Evolutionary conservation across 2,329 filamentous ascomycete species (phyloP).

Genomic region (Laburnicola sp.): DNA sequence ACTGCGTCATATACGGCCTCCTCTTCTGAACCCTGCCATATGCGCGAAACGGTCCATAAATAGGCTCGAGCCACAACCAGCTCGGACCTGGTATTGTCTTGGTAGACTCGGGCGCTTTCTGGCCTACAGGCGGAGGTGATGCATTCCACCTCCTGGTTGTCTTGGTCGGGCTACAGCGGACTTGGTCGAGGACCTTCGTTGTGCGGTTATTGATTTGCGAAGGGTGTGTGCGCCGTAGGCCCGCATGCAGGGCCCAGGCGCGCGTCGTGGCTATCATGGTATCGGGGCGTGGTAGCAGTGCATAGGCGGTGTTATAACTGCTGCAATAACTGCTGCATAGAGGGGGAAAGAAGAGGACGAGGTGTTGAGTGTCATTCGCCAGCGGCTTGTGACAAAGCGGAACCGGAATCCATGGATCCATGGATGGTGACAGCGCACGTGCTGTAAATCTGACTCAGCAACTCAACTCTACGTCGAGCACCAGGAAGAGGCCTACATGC

Average conservation of each 20-base stretch:
- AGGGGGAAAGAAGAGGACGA: conserved; percentile 3
- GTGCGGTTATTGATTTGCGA: conserved; percentile 2
- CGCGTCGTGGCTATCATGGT: conserved; percentile 36
- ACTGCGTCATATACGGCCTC: conserved; percentile 77
- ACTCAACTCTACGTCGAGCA: too few species aligned
- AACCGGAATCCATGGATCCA: too few species aligned
- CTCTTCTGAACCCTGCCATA: conserved; percentile 73
- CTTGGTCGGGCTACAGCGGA: conserved; percentile 4
- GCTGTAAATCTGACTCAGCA: too few species aligned
- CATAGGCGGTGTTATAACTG: conserved; percentile 15
- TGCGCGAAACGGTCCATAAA: conserved; percentile 51
- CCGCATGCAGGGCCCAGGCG: conserved; percentile 29
- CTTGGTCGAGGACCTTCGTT: background rate
- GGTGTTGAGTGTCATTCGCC: conserved; percentile 19
- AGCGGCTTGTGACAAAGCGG: conserved; percentile 19
- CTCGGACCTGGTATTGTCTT: conserved; percentile 49
- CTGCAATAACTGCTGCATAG: too few species aligned
- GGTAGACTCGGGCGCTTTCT: conserved; percentile 20
- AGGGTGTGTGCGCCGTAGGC: conserved; percentile 28
- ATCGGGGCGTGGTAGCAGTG: conserved; percentile 13
- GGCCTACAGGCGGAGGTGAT: conserved; percentile 23
- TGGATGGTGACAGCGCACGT: too few species aligned
- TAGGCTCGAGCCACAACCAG: conserved; percentile 53
- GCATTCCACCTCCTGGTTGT: conserved; percentile 18
- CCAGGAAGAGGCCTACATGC: too few species aligned